phyloP scores from a whole-genome alignment of 441 rosid genomes.

The Isatis lusitanica region DNA sequence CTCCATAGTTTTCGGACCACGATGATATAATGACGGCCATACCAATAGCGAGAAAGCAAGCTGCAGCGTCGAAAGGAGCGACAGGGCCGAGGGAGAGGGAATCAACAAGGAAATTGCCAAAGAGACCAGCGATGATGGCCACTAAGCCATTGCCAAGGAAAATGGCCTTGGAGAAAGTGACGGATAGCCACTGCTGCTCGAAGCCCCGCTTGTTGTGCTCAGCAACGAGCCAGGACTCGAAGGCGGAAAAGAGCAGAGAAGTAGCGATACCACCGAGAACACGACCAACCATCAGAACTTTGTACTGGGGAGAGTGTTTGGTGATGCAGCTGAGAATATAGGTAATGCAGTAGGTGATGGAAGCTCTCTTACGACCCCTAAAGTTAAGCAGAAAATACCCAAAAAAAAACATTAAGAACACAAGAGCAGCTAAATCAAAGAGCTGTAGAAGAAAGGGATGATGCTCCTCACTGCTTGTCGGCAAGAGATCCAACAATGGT shows the following conservation, averaged over 20 bases:
- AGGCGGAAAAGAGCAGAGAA: conserved; percentile 90
- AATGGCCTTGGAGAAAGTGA: conserved; percentile 94
- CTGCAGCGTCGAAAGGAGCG: conserved; percentile 98
- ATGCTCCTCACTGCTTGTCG: conserved; percentile 87
- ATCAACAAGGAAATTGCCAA: conserved; percentile 87
- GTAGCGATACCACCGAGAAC: conserved; percentile 96
- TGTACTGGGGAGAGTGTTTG: conserved; percentile 94
- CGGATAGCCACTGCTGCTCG: conserved; percentile 90
- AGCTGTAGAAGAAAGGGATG: neutral
- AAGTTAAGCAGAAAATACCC: neutral
- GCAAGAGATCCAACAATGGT: conserved; percentile 96
- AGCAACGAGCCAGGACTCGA: conserved; percentile 99
- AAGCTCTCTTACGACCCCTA: conserved; percentile 97
- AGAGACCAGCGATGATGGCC: conserved; percentile 91
- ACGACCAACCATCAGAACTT: conserved; percentile 88
- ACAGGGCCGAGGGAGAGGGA: conserved; percentile 83
- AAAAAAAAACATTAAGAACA: neutral
- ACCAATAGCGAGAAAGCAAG: conserved; percentile 92
- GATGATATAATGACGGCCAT: conserved; percentile 86
- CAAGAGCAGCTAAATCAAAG: neutral
- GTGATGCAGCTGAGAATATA: conserved; percentile 92
- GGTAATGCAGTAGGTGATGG: conserved; percentile 82
- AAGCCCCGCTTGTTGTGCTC: conserved; percentile 95
- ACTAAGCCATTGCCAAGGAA: conserved; percentile 97
- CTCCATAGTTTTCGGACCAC: conserved; percentile 93